Base-by-base conservation (phyloP, 148 eudicot species). In the Simmondsia chinensis region DNA sequence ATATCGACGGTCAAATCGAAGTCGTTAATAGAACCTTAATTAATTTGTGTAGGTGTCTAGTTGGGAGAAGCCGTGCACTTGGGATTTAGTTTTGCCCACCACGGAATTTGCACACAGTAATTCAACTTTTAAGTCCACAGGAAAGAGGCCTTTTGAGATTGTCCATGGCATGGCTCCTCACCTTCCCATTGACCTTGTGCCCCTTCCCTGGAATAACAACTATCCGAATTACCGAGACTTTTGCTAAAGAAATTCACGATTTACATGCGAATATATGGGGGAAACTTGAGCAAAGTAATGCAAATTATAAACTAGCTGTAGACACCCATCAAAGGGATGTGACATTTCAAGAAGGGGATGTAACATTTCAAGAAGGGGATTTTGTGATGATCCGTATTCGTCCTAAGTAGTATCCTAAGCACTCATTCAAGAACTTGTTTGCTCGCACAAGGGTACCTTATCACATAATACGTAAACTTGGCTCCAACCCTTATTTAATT, bases 281-380 rank as follows among this genome's bases (percentile, higher is more conserved):
- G 8, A 17, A 38, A 38, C 16, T 38, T 17, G 43, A 1, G 19
- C 43, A 38, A 38, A 38, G 43, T 38, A 38, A 38, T 38, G 43
- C 2, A 0, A 19, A 38, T 18, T 38, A 38, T 19, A 18, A 18
- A 2, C 3, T 38, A 8, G 43, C 22, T 17, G 43, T 11, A 13
- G 12, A 3, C 9, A 9, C 9, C 21, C 22, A 17, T 0, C 22
- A 23, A 16, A 17, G 43, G 22, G 9, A 38, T n/a, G 43, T 5
- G 5, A 17, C 2, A 38, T 20, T 38, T 17, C 9, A 17, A 38
- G 7, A 17, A 3, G 22, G 6, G 16, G 8, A 38, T 17, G 43
- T 5, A 5, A 17, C 2, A 38, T 20, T 38, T 17, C 9, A 17
- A 38, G 7, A 17, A 3, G 22, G 6, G 16, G 8, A 38, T 17